phyloP scores from a whole-genome alignment of 768 basidiomycete species.

The Pleurotus giganteus region DNA sequence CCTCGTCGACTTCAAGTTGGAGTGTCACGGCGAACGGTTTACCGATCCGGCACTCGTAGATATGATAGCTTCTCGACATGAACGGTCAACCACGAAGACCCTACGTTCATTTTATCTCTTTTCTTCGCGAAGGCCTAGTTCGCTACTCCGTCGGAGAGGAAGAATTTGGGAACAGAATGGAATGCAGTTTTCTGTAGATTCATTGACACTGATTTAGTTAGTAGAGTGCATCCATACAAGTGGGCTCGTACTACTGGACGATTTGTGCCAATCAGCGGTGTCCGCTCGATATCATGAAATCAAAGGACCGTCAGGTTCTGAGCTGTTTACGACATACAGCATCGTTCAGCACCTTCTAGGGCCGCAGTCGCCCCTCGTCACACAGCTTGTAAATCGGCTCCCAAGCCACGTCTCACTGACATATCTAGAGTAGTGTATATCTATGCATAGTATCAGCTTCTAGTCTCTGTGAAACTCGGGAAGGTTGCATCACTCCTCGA shows the following conservation, averaged over 20 bases:
- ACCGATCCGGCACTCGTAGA: not conserved
- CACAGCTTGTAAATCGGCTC: conserved; percentile 17
- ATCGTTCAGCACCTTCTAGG: too few species aligned
- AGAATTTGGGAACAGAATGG: not conserved
- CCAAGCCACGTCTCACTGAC: conserved; percentile 20
- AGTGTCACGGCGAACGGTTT: conserved; percentile 3
- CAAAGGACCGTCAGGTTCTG: too few species aligned
- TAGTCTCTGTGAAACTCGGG: conserved; percentile 20
- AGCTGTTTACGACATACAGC: too few species aligned
- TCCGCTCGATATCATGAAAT: too few species aligned
- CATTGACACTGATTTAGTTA: not conserved
- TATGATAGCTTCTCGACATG: conserved; percentile 1
- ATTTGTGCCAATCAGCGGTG: too few species aligned
- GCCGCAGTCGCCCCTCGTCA: too few species aligned
- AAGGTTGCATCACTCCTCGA: conserved; percentile 23
- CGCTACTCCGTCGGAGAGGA: not conserved
- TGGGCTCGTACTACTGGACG: too few species aligned
- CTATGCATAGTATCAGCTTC: conserved; percentile 19
- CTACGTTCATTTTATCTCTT: not conserved
- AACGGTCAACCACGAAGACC: too few species aligned
- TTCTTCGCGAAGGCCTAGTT: not conserved
- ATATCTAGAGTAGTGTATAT: conserved; percentile 19
- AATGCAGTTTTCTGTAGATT: not conserved
- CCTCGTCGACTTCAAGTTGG: not conserved
- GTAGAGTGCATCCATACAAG: too few species aligned